phyloP scores from a whole-genome alignment of 1,284 basidiomycete genomes.

The Cronartium quercuum region DNA sequence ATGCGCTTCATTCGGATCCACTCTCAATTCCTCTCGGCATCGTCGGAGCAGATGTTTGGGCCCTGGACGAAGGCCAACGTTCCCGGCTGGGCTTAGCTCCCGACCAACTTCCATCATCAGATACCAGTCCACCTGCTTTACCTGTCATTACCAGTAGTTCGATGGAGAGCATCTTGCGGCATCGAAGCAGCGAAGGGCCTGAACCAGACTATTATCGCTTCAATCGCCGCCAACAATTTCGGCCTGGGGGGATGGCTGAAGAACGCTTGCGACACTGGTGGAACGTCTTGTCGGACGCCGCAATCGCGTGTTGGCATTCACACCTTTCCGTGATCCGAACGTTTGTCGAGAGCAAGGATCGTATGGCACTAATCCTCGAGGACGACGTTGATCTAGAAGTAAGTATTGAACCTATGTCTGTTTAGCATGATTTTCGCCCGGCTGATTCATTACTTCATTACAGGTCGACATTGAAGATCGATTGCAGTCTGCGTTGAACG shows the following conservation, averaged over 20 bases:
- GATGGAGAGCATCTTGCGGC: not conserved
- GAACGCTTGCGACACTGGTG: not conserved
- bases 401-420: not conserved
- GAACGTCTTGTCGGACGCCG: constrained; percentile 4
- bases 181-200: not conserved
- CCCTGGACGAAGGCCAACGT: not conserved
- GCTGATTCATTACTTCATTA: too few relatives aligned
- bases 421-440: too few relatives aligned
- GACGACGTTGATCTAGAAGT: constrained; percentile 9
- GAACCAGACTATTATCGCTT: constrained; percentile 1
- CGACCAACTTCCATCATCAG: not conserved
- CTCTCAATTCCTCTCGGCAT: constrained; percentile 2
- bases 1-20: constrained; percentile 3
- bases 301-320: constrained; percentile 7
- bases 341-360: not conserved
- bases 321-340: not conserved
- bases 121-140: not conserved
- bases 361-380: not conserved
- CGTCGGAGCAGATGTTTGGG: constrained; percentile 4
- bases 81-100: not conserved
- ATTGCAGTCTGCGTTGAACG: not conserved
- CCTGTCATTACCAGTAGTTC: not conserved
- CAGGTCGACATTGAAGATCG: constrained; percentile 6
- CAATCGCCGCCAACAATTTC: not conserved
- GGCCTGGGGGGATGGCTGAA: not conserved